Percentiles rank a stretch among this genome's conserved stretches.
Evolutionary conservation across 2,329 filamentous ascomycete species (phyloP).

Genomic region (Sporothrix luriei): DNA sequence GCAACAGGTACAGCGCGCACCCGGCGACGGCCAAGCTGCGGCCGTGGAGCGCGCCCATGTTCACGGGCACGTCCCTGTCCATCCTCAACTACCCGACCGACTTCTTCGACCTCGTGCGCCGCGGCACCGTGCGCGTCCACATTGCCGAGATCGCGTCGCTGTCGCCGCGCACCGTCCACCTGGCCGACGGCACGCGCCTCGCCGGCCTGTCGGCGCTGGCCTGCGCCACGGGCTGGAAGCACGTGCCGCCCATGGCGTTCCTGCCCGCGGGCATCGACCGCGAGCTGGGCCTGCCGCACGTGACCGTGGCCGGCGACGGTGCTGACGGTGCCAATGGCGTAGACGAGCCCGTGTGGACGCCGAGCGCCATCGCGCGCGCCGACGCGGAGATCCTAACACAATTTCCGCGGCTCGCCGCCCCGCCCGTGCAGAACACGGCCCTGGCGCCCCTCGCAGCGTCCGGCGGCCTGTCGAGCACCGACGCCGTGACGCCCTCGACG

Average conservation of each 20-base stretch:
- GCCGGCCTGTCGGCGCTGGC: slow-evolving; percentile 53
- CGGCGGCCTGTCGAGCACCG: slow-evolving; percentile 44
- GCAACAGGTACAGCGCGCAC: slow-evolving; percentile 59
- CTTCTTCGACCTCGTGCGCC: slow-evolving; percentile 59
- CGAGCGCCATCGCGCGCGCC: slow-evolving; percentile 47
- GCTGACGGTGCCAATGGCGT: slow-evolving; percentile 35
- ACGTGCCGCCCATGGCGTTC: slow-evolving; percentile 56
- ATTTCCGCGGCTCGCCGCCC: slow-evolving; percentile 57
- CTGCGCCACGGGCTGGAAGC: slow-evolving; percentile 63
- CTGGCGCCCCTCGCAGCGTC: slow-evolving; percentile 49
- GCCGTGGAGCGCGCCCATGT: slow-evolving; percentile 56
- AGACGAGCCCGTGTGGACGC: slow-evolving; percentile 42
- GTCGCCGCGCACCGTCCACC: slow-evolving; percentile 50
- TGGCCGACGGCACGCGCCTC: slow-evolving; percentile 53
- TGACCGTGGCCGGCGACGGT: slow-evolving; percentile 36
- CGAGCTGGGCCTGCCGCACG: slow-evolving; percentile 55
- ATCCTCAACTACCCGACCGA: slow-evolving; percentile 63
- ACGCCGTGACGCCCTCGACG: slow-evolving; percentile 38
- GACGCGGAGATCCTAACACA: slow-evolving; percentile 57
- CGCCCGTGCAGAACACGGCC: slow-evolving; percentile 54
- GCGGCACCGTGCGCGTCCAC: slow-evolving; percentile 56
- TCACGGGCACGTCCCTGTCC: slow-evolving; percentile 57
- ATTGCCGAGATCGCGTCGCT: slow-evolving; percentile 56
- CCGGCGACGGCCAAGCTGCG: slow-evolving; percentile 57
- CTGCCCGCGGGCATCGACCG: slow-evolving; percentile 50